These are phyloP conservation scores for Agaricus sinodeliciosus DNA, from an alignment of 768 basidiomycete species.

Conservation along the genomic window DNA sequence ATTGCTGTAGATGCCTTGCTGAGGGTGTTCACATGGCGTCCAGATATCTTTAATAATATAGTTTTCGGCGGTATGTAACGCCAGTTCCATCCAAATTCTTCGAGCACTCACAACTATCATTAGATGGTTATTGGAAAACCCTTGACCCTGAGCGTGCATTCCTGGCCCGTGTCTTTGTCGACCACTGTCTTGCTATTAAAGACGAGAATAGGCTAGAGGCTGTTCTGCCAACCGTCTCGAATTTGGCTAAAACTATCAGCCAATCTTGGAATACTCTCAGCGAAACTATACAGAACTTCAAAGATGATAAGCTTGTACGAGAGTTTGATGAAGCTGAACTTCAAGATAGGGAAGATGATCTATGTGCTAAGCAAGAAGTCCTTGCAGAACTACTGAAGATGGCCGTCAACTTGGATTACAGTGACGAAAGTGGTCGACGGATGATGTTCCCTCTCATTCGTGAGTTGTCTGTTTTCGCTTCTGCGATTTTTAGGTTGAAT, in stretches of 20 bases:
- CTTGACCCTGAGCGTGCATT: conserved; percentile 75
- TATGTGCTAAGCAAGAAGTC: conserved; percentile 52
- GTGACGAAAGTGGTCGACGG: conserved; percentile 85
- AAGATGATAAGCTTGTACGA: conserved; percentile 19
- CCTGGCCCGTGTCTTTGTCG: conserved; percentile 76
- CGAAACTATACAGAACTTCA: conserved; percentile 17
- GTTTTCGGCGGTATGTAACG: conserved; percentile 57
- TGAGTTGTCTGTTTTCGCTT: conserved; percentile 30
- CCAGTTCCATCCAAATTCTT: background rate
- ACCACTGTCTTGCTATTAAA: conserved; percentile 60
- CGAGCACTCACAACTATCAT: background rate
- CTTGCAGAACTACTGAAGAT: conserved; percentile 78
- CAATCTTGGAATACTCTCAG: conserved; percentile 53
- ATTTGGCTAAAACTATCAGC: conserved; percentile 72
- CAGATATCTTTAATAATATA: conserved; percentile 61
- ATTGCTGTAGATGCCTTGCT: conserved; percentile 71
- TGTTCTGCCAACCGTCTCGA: conserved; percentile 78
- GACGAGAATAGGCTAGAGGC: conserved; percentile 60
- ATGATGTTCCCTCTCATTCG: conserved; percentile 85
- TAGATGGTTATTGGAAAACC: conserved; percentile 66
- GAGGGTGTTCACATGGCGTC: conserved; percentile 60
- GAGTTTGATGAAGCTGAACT: conserved; percentile 27
- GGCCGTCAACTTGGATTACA: conserved; percentile 79
- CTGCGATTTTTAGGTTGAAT: conserved; percentile 1
- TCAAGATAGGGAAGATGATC: conserved; percentile 38